phyloP scores from a whole-genome alignment of 352 stramenopile species.

The Lagenidium giganteum region DNA sequence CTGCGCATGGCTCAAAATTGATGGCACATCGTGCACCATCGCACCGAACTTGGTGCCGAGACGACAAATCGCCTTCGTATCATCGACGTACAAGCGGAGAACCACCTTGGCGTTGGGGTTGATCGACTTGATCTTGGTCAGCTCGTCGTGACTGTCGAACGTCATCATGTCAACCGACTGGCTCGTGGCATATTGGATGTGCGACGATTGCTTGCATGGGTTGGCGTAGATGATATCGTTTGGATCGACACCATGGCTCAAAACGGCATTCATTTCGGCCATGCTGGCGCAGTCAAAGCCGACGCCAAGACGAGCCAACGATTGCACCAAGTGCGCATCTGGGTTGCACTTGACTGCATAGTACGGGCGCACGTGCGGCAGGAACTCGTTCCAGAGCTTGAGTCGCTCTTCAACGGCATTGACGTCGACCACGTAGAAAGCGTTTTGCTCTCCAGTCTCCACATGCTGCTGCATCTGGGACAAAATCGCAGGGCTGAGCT shows the following conservation, averaged over 20 bases:
- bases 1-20: constrained; percentile 74
- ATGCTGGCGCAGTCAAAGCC: constrained; percentile 91
- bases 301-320: constrained; percentile 47
- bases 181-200: constrained; percentile 74
- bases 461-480: constrained; percentile 25
- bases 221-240: constrained; percentile 91
- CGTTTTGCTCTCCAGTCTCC: constrained; percentile 38
- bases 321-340: constrained; percentile 56
- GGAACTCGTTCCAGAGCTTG: constrained; percentile 61
- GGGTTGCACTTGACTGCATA: constrained; percentile 96
- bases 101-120: constrained; percentile 71
- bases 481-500: constrained; percentile 35
- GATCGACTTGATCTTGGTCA: constrained; percentile 85
- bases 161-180: constrained; percentile 80
- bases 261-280: constrained; percentile 81
- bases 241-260: constrained; percentile 44
- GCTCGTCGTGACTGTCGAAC: constrained; percentile 89
- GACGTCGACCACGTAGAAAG: constrained; percentile 84
- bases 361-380: constrained; percentile 82
- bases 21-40: constrained; percentile 75
- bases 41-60: constrained; percentile 91
- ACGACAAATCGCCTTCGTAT: constrained; percentile 83
- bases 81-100: constrained; percentile 87
- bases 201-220: constrained; percentile 87
- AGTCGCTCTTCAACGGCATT: constrained; percentile 64